Conservation (phyloP, 441 rosid species). For the Theobroma grandiflorum region DNA sequence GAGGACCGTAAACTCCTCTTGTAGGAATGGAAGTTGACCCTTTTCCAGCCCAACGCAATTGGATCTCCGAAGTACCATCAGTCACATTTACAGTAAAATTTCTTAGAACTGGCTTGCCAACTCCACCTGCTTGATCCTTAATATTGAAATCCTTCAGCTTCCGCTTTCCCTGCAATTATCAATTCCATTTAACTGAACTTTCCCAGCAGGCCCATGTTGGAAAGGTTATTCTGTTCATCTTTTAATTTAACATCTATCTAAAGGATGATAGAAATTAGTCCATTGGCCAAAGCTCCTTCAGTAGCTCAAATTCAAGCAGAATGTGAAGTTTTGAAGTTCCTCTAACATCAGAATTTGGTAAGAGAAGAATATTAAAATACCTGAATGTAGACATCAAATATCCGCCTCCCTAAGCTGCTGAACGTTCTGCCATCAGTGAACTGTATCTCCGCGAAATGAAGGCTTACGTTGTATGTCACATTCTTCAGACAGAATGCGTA, state of each 20-base stretch:
- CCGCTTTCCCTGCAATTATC: slow-evolving; percentile 53
- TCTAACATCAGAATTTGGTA: not conserved
- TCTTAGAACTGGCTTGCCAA: slow-evolving; percentile 34
- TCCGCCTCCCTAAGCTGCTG: slow-evolving; percentile 56
- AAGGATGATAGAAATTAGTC: not conserved
- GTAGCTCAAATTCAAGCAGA: not conserved
- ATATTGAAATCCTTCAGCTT: slow-evolving; percentile 54
- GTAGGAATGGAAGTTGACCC: not conserved
- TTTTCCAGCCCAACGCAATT: slow-evolving; percentile 25
- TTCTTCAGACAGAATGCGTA: slow-evolving; percentile 53
- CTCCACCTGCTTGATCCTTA: slow-evolving; percentile 51
- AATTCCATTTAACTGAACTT: slow-evolving; percentile 26
- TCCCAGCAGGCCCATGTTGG: slow-evolving; percentile 34
- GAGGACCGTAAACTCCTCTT: slow-evolving; percentile 18
- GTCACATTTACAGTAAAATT: slow-evolving; percentile 38
- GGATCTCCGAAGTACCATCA: slow-evolving; percentile 48
- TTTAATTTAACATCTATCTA: not conserved
- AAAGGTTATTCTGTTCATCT: not conserved
- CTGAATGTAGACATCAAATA: slow-evolving; percentile 41
- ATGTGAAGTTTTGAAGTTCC: not conserved
- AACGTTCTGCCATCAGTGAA: slow-evolving; percentile 35
- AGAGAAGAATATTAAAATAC: not conserved
- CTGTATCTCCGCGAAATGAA: slow-evolving; percentile 71
- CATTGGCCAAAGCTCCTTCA: not conserved
- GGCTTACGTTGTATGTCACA: slow-evolving; percentile 55